Percentiles rank a stretch among this genome's conserved stretches.
Evolutionary conservation across 2,329 filamentous ascomycete genomes (phyloP).

Genomic region (Alternaria brassicicola): DNA sequence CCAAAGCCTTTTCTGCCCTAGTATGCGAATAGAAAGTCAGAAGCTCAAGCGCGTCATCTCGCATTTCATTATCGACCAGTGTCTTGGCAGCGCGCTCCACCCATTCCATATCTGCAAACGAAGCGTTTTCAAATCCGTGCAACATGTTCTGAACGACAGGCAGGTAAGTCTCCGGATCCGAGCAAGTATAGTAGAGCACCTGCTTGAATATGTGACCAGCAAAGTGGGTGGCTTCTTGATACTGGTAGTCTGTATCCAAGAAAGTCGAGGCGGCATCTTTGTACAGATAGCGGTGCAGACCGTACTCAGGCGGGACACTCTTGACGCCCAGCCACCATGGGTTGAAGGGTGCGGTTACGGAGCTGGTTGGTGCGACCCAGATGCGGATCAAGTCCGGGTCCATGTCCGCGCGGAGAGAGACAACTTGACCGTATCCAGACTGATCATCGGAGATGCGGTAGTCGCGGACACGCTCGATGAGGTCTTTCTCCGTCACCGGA

Average conservation of each 20-base stretch:
- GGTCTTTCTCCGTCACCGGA: slow-evolving; percentile 58
- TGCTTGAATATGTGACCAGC: slow-evolving; percentile 38
- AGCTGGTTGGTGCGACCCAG: slow-evolving; percentile 44
- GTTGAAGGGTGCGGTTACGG: slow-evolving; percentile 44
- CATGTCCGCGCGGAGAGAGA: slow-evolving; percentile 32
- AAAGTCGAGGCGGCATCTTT: slow-evolving; percentile 43
- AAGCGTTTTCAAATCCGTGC: slow-evolving; percentile 35
- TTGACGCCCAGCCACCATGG: slow-evolving; percentile 47
- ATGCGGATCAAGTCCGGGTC: slow-evolving; percentile 43
- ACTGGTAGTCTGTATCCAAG: slow-evolving; percentile 43
- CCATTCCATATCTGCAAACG: slow-evolving; percentile 31
- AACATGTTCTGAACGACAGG: slow-evolving; percentile 36
- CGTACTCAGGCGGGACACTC: slow-evolving; percentile 39
- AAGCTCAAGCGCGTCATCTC: slow-evolving; percentile 22
- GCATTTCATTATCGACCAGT: slow-evolving; percentile 24
- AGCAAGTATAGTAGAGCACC: slow-evolving; percentile 41
- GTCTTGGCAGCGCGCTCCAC: slow-evolving; percentile 28
- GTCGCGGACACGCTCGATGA: slow-evolving; percentile 51
- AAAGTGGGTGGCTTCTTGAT: slow-evolving; percentile 37
- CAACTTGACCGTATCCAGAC: slow-evolving; percentile 47
- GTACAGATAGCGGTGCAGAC: slow-evolving; percentile 45
- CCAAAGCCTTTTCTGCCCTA: slow-evolving; percentile 34
- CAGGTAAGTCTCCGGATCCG: slow-evolving; percentile 28
- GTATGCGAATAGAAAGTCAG: slow-evolving; percentile 37
- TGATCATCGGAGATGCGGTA: slow-evolving; percentile 46